Base-by-base conservation (phyloP, 116 monocot genomes). In the Trichopus zeylanicus region DNA sequence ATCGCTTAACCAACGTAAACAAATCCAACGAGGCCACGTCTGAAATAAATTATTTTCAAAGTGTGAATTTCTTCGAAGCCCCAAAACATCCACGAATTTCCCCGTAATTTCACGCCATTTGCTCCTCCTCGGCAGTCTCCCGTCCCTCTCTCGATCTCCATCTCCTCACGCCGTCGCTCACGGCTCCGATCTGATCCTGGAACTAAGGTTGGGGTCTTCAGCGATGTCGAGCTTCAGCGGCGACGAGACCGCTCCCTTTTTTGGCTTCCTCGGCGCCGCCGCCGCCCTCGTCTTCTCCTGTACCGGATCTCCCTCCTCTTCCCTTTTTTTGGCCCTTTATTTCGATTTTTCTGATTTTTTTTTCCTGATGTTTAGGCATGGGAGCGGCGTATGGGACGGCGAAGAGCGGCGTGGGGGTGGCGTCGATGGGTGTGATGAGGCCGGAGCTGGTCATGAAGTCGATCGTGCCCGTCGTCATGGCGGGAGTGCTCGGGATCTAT, bases 271-370 rank as follows among this genome's bases (percentile, higher is more conserved):
- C 55, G 93, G 93, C 65, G 93, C 93, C 58, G 93, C 93, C 7
- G 85, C 93, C 0, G 93, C 93, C 23, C 93, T 93, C 72, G 93
- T 93, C 64, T 93, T 93, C 82, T 93, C 93, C 31, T 93, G 88
- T 84, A 67, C 7, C 9, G 48, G 32, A 23, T 23, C 33, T 6
- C 1, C 15, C 38, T 16, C 25, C 61, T 33, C 5, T 5, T 11
- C 31, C 53, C 15, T 8, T 38, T 38, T 1, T 38, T 7, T 38
- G 11, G 38, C 13, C 13, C 3, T 38, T 38, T 7, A 15, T 1
- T 7, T 8, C 9, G 15, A 38, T 38, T 38, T 15, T 38, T 1
- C 3, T 38, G 15, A 38, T 38, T 15, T 38, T 38, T 8, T 8
- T 38, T 38, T 38, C 13, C 15, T 38, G 38, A 6, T 38, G 22